Evolutionary conservation across 1,139 yeast species (phyloP).

Genomic region (Zygoascus meyerae): DNA sequence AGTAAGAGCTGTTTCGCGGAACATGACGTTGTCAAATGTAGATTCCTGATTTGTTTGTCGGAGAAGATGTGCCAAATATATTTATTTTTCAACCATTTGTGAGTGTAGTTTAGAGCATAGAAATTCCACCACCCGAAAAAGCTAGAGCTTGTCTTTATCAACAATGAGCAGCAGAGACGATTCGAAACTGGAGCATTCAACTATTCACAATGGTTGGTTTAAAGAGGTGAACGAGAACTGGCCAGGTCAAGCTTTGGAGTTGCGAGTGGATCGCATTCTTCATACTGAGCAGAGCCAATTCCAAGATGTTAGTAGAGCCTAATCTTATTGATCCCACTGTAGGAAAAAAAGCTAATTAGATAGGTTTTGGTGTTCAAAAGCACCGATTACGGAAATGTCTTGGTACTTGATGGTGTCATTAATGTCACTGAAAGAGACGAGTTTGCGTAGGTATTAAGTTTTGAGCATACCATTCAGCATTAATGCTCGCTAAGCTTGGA

Average conservation of each 20-base stretch:
- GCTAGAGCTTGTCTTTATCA: neutral
- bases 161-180: neutral
- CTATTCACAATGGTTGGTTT: slow-evolving; percentile 73
- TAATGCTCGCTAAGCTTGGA: neutral
- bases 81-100: neutral
- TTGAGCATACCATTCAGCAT: neutral
- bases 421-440: slow-evolving; percentile 90
- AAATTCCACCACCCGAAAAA: neutral
- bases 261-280: slow-evolving; percentile 70
- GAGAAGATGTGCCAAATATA: neutral
- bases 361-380: slow-evolving; percentile 62
- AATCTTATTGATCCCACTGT: neutral
- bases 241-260: slow-evolving; percentile 94
- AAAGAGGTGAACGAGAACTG: slow-evolving; percentile 83
- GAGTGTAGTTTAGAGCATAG: slow-evolving; percentile 2
- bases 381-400: slow-evolving; percentile 72
- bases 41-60: neutral
- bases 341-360: neutral
- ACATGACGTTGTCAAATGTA: slow-evolving; percentile 10
- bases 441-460: slow-evolving; percentile 46
- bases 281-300: slow-evolving; percentile 71
- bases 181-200: slow-evolving; percentile 30
- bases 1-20: slow-evolving; percentile 9
- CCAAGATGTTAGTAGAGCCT: slow-evolving; percentile 50
- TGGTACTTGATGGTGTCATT: slow-evolving; percentile 79